Evolutionary conservation across 2,329 filamentous ascomycete genomes (phyloP).

Genomic region (Dothideomycetes sp.): DNA sequence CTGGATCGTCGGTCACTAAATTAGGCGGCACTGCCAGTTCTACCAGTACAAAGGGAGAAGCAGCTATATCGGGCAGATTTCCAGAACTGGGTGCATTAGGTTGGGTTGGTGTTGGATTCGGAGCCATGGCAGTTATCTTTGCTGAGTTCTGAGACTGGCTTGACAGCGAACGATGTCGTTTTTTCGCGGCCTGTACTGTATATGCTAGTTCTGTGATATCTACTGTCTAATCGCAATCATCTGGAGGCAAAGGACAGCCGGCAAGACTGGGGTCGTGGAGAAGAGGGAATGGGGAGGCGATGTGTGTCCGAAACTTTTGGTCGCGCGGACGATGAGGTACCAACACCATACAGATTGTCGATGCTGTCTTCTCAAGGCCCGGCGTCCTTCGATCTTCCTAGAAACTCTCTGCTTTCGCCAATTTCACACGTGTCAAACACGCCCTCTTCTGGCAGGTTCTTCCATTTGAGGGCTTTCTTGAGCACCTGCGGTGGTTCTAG

Average conservation of each 20-base stretch:
- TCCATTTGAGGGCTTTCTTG: slow-evolving; percentile 57
- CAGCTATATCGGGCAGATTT: neutral
- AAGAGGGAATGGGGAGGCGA: too few species aligned
- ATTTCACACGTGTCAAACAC: slow-evolving; percentile 77
- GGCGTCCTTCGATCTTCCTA: neutral
- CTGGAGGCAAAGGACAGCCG: too few species aligned
- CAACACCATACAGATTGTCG: too few species aligned
- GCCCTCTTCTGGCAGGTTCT: slow-evolving; percentile 57
- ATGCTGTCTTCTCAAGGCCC: too few species aligned
- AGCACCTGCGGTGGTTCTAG: slow-evolving; percentile 68
- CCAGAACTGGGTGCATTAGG: neutral
- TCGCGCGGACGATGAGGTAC: too few species aligned
- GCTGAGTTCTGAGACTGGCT: neutral
- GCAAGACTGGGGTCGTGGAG: too few species aligned
- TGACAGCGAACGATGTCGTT: too few species aligned
- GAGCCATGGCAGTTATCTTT: neutral
- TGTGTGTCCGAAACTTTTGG: too few species aligned
- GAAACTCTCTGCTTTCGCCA: slow-evolving; percentile 51
- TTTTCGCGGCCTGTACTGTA: too few species aligned
- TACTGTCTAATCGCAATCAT: neutral
- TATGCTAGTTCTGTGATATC: neutral
- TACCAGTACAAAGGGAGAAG: neutral
- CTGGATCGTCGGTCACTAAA: too few species aligned
- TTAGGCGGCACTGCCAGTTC: too few species aligned
- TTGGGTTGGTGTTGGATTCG: neutral